Conservation (phyloP, 1,284 basidiomycete genomes). For the Cryptococcus sp. region DNA sequence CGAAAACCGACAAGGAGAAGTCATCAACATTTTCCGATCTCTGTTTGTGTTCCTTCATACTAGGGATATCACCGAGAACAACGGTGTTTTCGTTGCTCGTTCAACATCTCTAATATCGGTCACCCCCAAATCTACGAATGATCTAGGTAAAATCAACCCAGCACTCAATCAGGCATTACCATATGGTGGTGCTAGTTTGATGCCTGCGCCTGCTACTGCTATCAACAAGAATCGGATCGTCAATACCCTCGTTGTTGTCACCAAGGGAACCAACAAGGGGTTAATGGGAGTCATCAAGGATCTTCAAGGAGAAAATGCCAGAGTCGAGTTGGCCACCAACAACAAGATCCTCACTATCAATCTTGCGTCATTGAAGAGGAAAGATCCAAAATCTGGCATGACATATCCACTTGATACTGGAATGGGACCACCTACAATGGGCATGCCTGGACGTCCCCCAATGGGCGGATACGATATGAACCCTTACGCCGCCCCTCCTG, state of each 20-base stretch:
- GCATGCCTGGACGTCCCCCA: conserved; percentile 53
- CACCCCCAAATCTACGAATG: conserved; percentile 70
- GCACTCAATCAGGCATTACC: conserved; percentile 54
- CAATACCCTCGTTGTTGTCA: conserved; percentile 72
- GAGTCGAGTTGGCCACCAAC: conserved; percentile 87
- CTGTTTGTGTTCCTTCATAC: conserved; percentile 93
- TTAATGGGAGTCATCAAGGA: conserved; percentile 92
- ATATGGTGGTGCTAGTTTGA: conserved; percentile 50
- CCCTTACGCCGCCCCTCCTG: conserved; percentile 28
- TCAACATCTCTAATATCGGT: conserved; percentile 72
- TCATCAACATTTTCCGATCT: conserved; percentile 92
- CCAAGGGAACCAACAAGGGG: conserved; percentile 87
- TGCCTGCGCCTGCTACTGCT: conserved; percentile 60
- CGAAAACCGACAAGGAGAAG: conserved; percentile 83
- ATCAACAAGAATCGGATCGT: conserved; percentile 72
- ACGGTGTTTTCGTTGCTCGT: conserved; percentile 81
- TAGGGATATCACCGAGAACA: conserved; percentile 82
- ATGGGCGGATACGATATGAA: conserved; percentile 42
- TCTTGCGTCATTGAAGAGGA: conserved; percentile 70
- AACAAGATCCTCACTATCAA: conserved; percentile 87
- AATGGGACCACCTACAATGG: conserved; percentile 34
- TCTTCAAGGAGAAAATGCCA: conserved; percentile 77
- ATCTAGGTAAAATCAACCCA: conserved; percentile 97
- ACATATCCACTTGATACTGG: conserved; percentile 39
- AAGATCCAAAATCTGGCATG: conserved; percentile 56